These are phyloP conservation scores for Pulicaria dysenterica DNA, from an alignment of 129 eudicot genomes.

Conservation along the genomic window DNA sequence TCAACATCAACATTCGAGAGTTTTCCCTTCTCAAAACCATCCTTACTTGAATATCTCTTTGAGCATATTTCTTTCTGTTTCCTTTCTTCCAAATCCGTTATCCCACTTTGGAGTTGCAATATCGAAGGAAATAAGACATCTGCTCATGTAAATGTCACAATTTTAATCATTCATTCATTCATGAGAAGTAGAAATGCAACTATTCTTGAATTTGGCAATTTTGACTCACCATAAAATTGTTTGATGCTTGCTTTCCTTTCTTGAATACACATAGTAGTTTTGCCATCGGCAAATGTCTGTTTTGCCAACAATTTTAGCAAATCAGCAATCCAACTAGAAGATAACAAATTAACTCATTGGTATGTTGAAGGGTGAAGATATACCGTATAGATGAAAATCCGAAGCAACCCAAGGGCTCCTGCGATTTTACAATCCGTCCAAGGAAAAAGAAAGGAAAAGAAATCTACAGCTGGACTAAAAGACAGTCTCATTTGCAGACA, in stretches of 20 bases:
- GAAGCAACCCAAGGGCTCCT: slow-evolving; percentile 58
- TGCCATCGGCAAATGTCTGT: slow-evolving; percentile 68
- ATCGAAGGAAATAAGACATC: slow-evolving; percentile 77
- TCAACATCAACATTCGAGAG: slow-evolving; percentile 54
- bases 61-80: slow-evolving; percentile 68
- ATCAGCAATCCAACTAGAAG: slow-evolving; percentile 18
- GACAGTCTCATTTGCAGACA: slow-evolving; percentile 66
- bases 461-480: slow-evolving; percentile 56
- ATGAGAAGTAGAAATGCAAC: not conserved
- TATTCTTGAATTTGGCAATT: not conserved
- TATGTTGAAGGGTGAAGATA: not conserved
- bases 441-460: slow-evolving; percentile 55
- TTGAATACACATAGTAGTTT: slow-evolving; percentile 56
- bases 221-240: slow-evolving; percentile 56
- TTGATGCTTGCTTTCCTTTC: slow-evolving; percentile 73
- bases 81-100: slow-evolving; percentile 72
- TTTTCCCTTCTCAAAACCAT: slow-evolving; percentile 38
- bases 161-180: not conserved
- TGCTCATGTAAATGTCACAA: slow-evolving; percentile 33
- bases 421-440: slow-evolving; percentile 64
- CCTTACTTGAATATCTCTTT: slow-evolving; percentile 50
- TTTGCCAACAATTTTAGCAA: slow-evolving; percentile 25
- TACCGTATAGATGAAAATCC: slow-evolving; percentile 61
- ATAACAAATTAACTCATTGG: slow-evolving; percentile 17
- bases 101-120: slow-evolving; percentile 82